These are phyloP conservation scores for Cenchrus americanus DNA, from an alignment of 176 grass and related monocot species.

Conservation along the genomic window DNA sequence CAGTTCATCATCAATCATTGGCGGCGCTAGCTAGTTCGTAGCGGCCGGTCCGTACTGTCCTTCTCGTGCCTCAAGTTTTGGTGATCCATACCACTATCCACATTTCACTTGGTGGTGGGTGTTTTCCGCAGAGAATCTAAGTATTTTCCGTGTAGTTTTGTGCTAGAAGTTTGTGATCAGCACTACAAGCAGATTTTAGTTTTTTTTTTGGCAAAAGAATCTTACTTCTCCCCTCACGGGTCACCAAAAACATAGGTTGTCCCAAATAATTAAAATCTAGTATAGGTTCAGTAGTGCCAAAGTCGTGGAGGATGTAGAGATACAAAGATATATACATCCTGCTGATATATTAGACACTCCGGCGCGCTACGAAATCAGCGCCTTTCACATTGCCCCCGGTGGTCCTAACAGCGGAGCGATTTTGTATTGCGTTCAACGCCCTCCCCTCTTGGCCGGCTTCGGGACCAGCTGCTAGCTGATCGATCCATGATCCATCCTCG, in stretches of 20 bases:
- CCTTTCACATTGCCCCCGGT: slow-evolving; percentile 15
- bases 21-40: too few relatives aligned
- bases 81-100: too few relatives aligned
- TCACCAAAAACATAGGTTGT: too few relatives aligned
- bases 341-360: not conserved
- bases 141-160: not conserved
- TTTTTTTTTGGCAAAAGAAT: not conserved
- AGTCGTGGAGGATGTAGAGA: not conserved
- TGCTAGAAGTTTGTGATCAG: not conserved
- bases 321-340: not conserved
- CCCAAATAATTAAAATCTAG: not conserved
- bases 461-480: slow-evolving; percentile 6
- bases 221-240: not conserved
- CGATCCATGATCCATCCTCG: not conserved
- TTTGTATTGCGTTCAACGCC: slow-evolving; percentile 49
- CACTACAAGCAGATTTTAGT: not conserved
- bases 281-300: not conserved
- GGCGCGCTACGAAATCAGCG: slow-evolving; percentile 5
- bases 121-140: too few relatives aligned
- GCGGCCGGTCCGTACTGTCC: not conserved
- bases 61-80: too few relatives aligned
- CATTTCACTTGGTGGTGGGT: too few relatives aligned
- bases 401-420: not conserved
- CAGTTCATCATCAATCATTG: slow-evolving; percentile 16
- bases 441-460: not conserved